These are phyloP conservation scores for Boletellus emodensis DNA, from an alignment of 768 basidiomycete species.

Conservation along the genomic window DNA sequence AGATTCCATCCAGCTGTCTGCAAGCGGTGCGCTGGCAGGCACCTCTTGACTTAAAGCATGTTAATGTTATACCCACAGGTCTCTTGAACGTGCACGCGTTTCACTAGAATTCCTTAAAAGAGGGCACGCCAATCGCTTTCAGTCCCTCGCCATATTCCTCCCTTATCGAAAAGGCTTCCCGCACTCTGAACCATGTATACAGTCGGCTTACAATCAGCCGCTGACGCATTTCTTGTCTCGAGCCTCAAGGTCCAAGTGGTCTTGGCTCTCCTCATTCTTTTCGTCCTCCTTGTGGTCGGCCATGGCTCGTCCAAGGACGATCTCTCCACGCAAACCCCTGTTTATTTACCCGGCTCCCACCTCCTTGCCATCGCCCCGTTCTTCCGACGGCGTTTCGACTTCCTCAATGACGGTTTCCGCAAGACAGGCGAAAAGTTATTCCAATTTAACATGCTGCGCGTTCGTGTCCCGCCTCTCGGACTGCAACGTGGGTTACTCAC, in stretches of 20 bases:
- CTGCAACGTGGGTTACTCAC: conserved; percentile 14
- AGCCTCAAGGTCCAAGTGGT: conserved; percentile 32
- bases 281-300: conserved; percentile 39
- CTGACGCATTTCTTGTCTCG: conserved; percentile 35
- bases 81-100: conserved; percentile 17
- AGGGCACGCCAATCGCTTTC: conserved; percentile 18
- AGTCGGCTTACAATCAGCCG: conserved; percentile 38
- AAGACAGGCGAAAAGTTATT: conserved; percentile 63
- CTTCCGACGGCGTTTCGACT: conserved; percentile 67
- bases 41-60: conserved; percentile 22
- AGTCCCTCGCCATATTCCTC: conserved; percentile 21
- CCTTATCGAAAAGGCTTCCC: conserved; percentile 25
- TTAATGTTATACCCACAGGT: conserved; percentile 25
- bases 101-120: conserved; percentile 22
- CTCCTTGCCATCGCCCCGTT: conserved; percentile 61
- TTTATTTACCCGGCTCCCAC: conserved; percentile 53
- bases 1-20: conserved; percentile 5
- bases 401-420: conserved; percentile 67
- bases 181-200: conserved; percentile 36
- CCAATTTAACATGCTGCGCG: conserved; percentile 65
- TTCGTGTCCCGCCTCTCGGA: conserved; percentile 35
- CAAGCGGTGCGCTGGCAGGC: conserved; percentile 18
- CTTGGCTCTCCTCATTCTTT: conserved; percentile 31
- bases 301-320: conserved; percentile 45
- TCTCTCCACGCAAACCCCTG: conserved; percentile 38